Conservation (phyloP, 345 rosid genomes). For the Bretschneidera sinensis region DNA sequence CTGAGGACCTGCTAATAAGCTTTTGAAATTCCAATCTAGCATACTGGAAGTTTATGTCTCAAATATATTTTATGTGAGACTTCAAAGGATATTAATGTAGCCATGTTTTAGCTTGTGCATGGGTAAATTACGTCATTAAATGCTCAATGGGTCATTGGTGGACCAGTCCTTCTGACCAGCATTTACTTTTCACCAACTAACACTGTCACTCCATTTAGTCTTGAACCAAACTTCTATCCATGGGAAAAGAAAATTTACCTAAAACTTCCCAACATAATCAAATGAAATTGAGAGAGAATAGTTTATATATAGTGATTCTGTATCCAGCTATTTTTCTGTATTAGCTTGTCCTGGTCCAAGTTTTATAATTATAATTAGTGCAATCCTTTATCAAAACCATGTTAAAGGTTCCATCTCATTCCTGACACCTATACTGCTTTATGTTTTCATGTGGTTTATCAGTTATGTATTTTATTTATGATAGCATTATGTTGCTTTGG, state of each 20-base stretch:
- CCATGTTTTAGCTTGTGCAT: background rate
- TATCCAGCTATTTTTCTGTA: too few relatives aligned
- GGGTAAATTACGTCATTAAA: constrained; percentile 19
- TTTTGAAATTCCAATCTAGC: too few relatives aligned
- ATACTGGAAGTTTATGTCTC: too few relatives aligned
- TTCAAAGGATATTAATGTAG: background rate
- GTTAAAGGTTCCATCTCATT: constrained; percentile 36
- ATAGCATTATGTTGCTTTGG: constrained; percentile 13
- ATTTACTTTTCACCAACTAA: constrained; percentile 42
- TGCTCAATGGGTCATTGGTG: constrained; percentile 21
- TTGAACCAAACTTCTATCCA: constrained; percentile 17
- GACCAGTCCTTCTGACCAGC: constrained; percentile 34
- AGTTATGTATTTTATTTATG: constrained; percentile 13
- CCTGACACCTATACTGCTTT: background rate
- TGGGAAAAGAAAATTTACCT: background rate
- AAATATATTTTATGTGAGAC: background rate
- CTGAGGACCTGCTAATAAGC: too few relatives aligned
- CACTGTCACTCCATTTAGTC: too few relatives aligned
- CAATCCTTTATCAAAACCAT: constrained; percentile 20
- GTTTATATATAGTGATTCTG: constrained; percentile 18
- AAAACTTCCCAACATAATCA: background rate
- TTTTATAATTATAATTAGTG: constrained; percentile 1
- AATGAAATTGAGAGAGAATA: constrained; percentile 3
- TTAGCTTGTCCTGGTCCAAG: too few relatives aligned
- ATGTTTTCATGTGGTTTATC: constrained; percentile 10